Evolutionary conservation across 306 rosid genomes (phyloP), one percentile per base, ranked within the genome.

Genomic region (Acacia melanoxylon): DNA sequence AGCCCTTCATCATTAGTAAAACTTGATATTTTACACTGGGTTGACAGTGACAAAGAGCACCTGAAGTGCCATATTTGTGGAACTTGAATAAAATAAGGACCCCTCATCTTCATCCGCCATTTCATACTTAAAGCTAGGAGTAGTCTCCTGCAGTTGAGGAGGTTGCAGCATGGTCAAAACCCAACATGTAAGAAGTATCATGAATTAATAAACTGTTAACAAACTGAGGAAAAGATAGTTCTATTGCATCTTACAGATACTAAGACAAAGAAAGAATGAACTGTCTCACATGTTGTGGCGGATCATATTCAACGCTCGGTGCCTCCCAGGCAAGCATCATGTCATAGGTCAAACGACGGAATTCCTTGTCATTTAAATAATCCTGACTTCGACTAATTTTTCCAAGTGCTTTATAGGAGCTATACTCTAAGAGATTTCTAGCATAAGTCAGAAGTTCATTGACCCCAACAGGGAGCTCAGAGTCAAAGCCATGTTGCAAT

Each of bases 321-420:
- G 90, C 86, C 66, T 95, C 99, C 98, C 98, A 95, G 19, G 98
- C 97, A 67, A 95, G 94, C 99, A 95, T 95, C 90, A 92, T 92
- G 80, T 95, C 99, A 68, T 85, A 95, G 31, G 97, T 85, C 78
- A 95, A 75, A 48, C 86, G 90, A 33, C 94, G 91, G 65, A 95
- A 88, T 10, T 91, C 95, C 61, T 88, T 83, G 59, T 86, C 87
- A 59, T 66, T 86, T 83, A 95, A 67, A 87, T 85, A 95, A 86
- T 91, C 88, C 0, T 92, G 77, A 75, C 74, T 67, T 77, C 58
- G 69, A 44, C 40, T 81, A 29, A 87, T 8, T 63, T 78, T 80
- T 79, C 87, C 84, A 51, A 95, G 88, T 33, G 99, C 89, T 75
- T 87, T 91, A 76, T 76, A 93, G 5, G 98, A 95, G 81, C 90